Conservation (phyloP, 306 rosid species). For the Heteromeles arbutifolia region DNA sequence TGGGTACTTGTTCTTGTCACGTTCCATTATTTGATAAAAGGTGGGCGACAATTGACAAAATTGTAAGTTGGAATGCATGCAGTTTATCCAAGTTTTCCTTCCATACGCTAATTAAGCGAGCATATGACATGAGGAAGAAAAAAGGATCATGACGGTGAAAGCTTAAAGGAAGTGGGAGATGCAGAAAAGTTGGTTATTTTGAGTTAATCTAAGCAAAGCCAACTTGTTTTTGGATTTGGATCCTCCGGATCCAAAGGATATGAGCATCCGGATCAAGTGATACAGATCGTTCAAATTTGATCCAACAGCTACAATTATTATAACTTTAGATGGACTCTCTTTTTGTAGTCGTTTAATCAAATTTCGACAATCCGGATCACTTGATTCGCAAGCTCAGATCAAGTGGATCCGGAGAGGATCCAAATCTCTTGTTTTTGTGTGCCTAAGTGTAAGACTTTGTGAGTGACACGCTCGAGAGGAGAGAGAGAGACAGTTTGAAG, state of each 20-base stretch:
- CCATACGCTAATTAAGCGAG: neutral
- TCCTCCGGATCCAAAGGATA: too few species aligned
- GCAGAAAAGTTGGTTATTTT: neutral
- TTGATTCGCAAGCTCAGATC: too few species aligned
- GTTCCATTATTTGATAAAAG: neutral
- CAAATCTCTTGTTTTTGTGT: too few species aligned
- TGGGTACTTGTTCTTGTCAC: neutral
- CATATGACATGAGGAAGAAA: neutral
- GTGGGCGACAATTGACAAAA: neutral
- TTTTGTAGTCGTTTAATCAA: too few species aligned
- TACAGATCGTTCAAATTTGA: too few species aligned
- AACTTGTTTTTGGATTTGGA: neutral
- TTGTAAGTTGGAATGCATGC: neutral
- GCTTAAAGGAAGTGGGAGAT: slow-evolving; percentile 5
- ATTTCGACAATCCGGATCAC: too few species aligned
- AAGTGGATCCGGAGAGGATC: too few species aligned
- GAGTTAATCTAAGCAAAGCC: neutral
- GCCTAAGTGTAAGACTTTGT: neutral
- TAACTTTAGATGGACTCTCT: too few species aligned
- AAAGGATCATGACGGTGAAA: neutral
- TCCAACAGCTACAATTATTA: too few species aligned
- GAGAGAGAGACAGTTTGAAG: neutral
- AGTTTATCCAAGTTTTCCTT: neutral
- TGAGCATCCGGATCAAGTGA: too few species aligned
- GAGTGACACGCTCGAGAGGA: neutral